These are phyloP conservation scores for Phytophthora ohioensis DNA, from an alignment of 352 stramenopile genomes.

Conservation along the genomic window DNA sequence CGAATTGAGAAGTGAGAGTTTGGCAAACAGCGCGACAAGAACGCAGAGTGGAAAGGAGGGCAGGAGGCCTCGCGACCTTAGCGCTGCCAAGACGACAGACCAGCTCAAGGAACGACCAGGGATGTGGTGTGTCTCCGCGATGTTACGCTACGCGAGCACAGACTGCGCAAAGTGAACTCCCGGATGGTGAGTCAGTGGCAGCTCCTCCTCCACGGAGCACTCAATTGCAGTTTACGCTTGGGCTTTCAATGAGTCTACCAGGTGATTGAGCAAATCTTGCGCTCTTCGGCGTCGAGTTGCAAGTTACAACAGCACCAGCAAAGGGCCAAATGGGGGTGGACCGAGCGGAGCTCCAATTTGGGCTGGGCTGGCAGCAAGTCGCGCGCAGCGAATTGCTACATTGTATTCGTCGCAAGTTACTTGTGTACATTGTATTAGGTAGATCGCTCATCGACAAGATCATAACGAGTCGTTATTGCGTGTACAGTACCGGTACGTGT, in stretches of 20 bases:
- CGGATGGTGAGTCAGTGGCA: conserved; percentile 19
- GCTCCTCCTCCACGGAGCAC: neutral
- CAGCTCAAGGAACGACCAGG: conserved; percentile 33
- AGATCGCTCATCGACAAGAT: neutral
- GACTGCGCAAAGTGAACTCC: conserved; percentile 6
- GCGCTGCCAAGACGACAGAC: conserved; percentile 12
- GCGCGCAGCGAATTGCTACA: conserved; percentile 2
- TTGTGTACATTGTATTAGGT: no score
- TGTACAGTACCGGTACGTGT: no score
- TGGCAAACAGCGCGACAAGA: neutral
- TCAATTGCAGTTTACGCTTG: neutral
- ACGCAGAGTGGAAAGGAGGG: conserved; percentile 27
- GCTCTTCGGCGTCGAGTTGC: conserved; percentile 27
- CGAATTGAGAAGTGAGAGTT: conserved; percentile 28
- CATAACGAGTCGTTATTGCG: neutral
- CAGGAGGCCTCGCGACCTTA: neutral
- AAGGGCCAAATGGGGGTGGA: conserved; percentile 34
- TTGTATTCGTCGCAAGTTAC: neutral
- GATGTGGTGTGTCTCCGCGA: conserved; percentile 28
- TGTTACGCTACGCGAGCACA: conserved; percentile 22
- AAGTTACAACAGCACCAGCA: conserved; percentile 26
- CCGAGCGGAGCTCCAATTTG: conserved; percentile 22
- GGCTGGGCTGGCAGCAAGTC: conserved; percentile 12
- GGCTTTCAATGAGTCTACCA: no score
- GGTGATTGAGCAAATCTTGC: conserved; percentile 18